These are phyloP conservation scores for Yamadazyma endophytica DNA, from an alignment of 805 yeast species.

Conservation along the genomic window DNA sequence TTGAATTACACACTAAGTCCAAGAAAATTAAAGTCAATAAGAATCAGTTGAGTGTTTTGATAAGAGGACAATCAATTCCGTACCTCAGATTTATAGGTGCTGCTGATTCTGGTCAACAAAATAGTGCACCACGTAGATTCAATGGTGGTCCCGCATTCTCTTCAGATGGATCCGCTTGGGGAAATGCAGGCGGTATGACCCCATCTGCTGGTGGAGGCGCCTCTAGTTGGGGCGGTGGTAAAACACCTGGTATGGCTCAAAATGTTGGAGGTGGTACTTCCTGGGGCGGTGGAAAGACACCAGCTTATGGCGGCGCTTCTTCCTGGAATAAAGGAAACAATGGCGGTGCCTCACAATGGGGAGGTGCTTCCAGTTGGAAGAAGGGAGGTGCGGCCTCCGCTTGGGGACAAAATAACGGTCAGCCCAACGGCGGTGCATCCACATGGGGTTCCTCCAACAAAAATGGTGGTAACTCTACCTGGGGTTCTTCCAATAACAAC, in stretches of 20 bases:
- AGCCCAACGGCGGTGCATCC: slow-evolving; percentile 33
- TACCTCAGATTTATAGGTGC: slow-evolving; percentile 75
- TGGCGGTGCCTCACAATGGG: slow-evolving; percentile 50
- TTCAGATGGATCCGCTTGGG: slow-evolving; percentile 34
- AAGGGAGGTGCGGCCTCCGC: slow-evolving; percentile 21
- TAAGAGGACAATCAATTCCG: slow-evolving; percentile 68
- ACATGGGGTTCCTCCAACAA: slow-evolving; percentile 11
- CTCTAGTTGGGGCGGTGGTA: slow-evolving; percentile 41
- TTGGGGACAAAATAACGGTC: slow-evolving; percentile 18
- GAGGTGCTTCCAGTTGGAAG: slow-evolving; percentile 22
- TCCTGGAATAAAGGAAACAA: slow-evolving; percentile 35
- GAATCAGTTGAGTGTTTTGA: slow-evolving; percentile 65
- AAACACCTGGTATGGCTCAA: slow-evolving; percentile 25
- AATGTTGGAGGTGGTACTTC: slow-evolving; percentile 48
- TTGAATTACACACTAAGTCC: slow-evolving; percentile 89
- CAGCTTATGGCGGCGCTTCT: slow-evolving; percentile 25
- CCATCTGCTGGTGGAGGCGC: slow-evolving; percentile 45
- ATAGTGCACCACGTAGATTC: neutral
- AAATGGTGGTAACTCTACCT: slow-evolving; percentile 43
- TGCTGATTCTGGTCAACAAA: slow-evolving; percentile 10
- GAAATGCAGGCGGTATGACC: slow-evolving; percentile 19
- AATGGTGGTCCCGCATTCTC: slow-evolving; percentile 29
- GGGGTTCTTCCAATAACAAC: slow-evolving; percentile 11
- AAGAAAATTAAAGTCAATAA: slow-evolving; percentile 85
- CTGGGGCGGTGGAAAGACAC: slow-evolving; percentile 41